Evolutionary conservation across 2,329 filamentous ascomycete genomes (phyloP), one percentile per base, ranked within the genome.

Genomic region (Trichoderma endophyticum): DNA sequence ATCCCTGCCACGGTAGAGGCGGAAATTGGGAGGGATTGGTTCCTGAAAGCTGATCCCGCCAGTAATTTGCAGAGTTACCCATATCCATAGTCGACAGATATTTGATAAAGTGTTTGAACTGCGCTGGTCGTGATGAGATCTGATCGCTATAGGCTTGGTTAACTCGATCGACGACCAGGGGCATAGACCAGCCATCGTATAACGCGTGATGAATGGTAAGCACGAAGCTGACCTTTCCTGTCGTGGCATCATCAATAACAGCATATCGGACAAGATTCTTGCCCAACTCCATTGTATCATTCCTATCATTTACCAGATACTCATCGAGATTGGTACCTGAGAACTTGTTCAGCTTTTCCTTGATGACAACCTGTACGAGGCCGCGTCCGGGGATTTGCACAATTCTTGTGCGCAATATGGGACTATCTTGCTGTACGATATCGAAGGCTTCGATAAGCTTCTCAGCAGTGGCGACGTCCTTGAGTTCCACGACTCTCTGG

Each of bases 121-220:
- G 80, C 6, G 83, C 82, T 0, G 83, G 80, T 0, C 82, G 78
- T 9, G 72, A 54, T n/a, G 77, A 30, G 0, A 72, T 71, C 8
- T 81, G 74, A 14, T 80, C 78, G 18, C 82, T 77, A 72, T 84
- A 86, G 2, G 83, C 83, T 39, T 80, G 79, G 76, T 86, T 86
- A 56, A 87, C 82, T 51, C 83, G 82, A 30, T 86, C 84, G 24
- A 87, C 81, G 3, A 87, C 77, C 3, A 87, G 76, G 5, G 84
- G 84, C 83, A 87, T 85, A 0, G 83, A 84, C 86, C 87, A 88
- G 28, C 87, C 87, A 66, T 89, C 87, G 72, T 89, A 89, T 0
- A 89, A 76, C 5, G 84, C 85, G 73, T 89, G 87, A 73, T 89
- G 87, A 79, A 87, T 85, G 1, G 85, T 86, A 73, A 86, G 78